Evolutionary conservation across 108 stramenopile species (phyloP).

Genomic region (Cyclotella distinguenda): DNA sequence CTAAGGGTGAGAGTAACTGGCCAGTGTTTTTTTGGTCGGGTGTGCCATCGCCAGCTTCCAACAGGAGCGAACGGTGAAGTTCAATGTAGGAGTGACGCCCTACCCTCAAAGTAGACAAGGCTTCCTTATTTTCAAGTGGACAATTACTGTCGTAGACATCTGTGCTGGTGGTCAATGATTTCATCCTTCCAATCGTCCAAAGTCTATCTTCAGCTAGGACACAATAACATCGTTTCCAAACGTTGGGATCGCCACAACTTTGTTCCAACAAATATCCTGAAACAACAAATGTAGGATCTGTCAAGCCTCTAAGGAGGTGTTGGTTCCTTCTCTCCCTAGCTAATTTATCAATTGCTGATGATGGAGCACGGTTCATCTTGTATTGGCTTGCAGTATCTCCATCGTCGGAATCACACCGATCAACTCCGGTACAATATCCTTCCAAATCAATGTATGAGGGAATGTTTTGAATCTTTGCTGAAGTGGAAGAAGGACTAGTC

Average conservation of each 20-base stretch:
- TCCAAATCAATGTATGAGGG: slow-evolving; percentile 49
- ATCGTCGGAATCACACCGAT: slow-evolving; percentile 31
- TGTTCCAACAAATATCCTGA: slow-evolving; percentile 50
- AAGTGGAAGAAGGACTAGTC: slow-evolving; percentile 7
- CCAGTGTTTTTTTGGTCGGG: slow-evolving; percentile 8
- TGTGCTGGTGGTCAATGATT: slow-evolving; percentile 5
- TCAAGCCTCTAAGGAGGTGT: slow-evolving; percentile 30
- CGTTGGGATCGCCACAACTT: slow-evolving; percentile 45
- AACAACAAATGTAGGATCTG: slow-evolving; percentile 39
- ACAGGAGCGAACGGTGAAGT: slow-evolving; percentile 28
- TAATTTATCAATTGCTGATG: slow-evolving; percentile 16
- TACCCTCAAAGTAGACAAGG: slow-evolving; percentile 25
- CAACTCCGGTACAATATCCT: slow-evolving; percentile 49
- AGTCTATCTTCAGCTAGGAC: slow-evolving; percentile 46
- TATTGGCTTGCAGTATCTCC: slow-evolving; percentile 2
- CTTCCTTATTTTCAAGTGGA: slow-evolving; percentile 8
- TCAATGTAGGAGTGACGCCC: slow-evolving; percentile 38
- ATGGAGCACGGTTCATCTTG: neutral
- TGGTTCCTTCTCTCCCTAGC: slow-evolving; percentile 31
- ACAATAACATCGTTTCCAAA: slow-evolving; percentile 51
- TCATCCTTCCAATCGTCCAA: slow-evolving; percentile 44
- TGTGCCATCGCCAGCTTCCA: slow-evolving; percentile 23
- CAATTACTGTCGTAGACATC: neutral
- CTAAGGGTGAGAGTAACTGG: slow-evolving; percentile 18
- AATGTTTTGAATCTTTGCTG: slow-evolving; percentile 43